These are phyloP conservation scores for Parathielavia appendiculata DNA, from an alignment of 495 filamentous ascomycete genomes.

Conservation along the genomic window DNA sequence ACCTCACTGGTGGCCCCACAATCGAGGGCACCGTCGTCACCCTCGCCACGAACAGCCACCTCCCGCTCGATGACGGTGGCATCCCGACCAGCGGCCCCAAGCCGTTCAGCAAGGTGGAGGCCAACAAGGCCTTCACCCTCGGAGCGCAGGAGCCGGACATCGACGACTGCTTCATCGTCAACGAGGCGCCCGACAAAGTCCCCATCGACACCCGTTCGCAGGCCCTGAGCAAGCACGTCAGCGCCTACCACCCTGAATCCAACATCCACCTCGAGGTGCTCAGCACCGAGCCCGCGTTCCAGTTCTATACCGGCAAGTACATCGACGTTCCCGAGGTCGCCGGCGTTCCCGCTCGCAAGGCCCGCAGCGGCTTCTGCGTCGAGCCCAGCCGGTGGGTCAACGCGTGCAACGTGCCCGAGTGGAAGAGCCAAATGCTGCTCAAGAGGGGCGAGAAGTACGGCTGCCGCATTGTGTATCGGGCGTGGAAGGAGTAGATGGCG, in stretches of 20 bases:
- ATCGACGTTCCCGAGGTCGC: conserved; percentile 70
- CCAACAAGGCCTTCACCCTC: conserved; percentile 63
- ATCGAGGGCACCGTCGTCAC: conserved; percentile 72
- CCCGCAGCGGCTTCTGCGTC: conserved; percentile 76
- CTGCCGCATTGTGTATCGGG: conserved; percentile 69
- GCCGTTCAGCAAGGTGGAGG: conserved; percentile 55
- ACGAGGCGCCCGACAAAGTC: conserved; percentile 53
- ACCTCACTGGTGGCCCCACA: conserved; percentile 60
- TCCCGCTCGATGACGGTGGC: conserved; percentile 63
- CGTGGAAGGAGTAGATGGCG: conserved; percentile 58
- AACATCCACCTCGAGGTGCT: conserved; percentile 75
- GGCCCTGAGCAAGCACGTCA: conserved; percentile 59
- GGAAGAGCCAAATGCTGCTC: conserved; percentile 69
- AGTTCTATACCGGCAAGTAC: conserved; percentile 87
- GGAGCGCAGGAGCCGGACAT: conserved; percentile 63
- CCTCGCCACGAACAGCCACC: conserved; percentile 65
- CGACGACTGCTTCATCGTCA: conserved; percentile 86
- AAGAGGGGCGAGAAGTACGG: conserved; percentile 79
- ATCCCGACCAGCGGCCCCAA: conserved; percentile 60
- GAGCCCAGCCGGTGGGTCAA: conserved; percentile 90
- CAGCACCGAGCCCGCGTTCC: conserved; percentile 92
- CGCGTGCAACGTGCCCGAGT: conserved; percentile 72
- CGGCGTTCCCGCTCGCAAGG: conserved; percentile 55
- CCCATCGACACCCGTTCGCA: conserved; percentile 69
- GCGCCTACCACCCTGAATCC: conserved; percentile 63